These are phyloP conservation scores for Gremmenia infestans DNA, from an alignment of 2,329 filamentous ascomycete species.

Conservation along the genomic window DNA sequence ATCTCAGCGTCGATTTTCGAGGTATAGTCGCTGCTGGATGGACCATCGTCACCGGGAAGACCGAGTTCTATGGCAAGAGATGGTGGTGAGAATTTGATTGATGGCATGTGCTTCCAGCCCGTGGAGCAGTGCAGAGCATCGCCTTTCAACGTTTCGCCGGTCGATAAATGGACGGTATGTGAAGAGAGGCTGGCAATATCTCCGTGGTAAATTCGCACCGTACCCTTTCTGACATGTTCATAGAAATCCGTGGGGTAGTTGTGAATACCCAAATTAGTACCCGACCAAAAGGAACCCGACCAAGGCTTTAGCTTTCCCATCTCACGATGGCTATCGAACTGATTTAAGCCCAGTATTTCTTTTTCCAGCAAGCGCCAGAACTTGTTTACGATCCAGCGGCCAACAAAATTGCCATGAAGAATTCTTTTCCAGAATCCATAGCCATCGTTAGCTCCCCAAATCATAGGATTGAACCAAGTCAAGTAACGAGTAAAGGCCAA, in stretches of 20 bases:
- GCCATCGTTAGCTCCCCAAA: constrained; percentile 63
- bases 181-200: constrained; percentile 44
- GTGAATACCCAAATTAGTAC: constrained; percentile 51
- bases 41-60: constrained; percentile 38
- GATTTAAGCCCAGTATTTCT: background rate
- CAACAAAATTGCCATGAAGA: constrained; percentile 52
- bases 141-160: constrained; percentile 41
- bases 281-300: constrained; percentile 47
- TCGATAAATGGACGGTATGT: constrained; percentile 45
- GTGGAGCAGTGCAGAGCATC: constrained; percentile 53
- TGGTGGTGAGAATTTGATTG: constrained; percentile 47
- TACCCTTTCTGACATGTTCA: constrained; percentile 48
- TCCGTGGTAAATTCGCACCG: constrained; percentile 47
- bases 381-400: constrained; percentile 47
- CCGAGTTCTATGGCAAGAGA: constrained; percentile 44
- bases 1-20: constrained; percentile 44
- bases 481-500: constrained; percentile 62
- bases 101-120: constrained; percentile 52
- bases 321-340: constrained; percentile 38
- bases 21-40: constrained; percentile 33
- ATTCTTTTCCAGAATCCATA: constrained; percentile 49
- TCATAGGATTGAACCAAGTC: constrained; percentile 70
- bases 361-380: constrained; percentile 53
- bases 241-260: constrained; percentile 57
- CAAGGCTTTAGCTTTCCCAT: constrained; percentile 50